These are phyloP conservation scores for Asclepias syriaca DNA, from an alignment of 257 asterid species.

Conservation along the genomic window DNA sequence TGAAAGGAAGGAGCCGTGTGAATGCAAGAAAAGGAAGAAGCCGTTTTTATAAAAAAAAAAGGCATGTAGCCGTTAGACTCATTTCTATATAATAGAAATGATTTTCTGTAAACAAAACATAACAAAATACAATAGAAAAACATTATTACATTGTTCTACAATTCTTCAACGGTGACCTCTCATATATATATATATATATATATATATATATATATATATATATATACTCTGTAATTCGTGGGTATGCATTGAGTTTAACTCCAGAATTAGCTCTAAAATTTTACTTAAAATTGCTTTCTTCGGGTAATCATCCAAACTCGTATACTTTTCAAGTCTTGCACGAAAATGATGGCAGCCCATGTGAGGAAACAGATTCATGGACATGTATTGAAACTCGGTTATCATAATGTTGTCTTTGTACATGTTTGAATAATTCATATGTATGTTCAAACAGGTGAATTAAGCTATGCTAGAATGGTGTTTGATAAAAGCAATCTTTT, in stretches of 20 bases:
- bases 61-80: too few relatives aligned
- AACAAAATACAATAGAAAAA: too few relatives aligned
- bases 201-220: neutral
- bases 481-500: conserved; percentile 33
- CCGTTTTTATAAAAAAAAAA: too few relatives aligned
- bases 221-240: conserved; percentile 20
- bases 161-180: conserved; percentile 18
- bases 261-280: conserved; percentile 23
- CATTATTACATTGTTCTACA: too few relatives aligned
- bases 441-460: conserved; percentile 29
- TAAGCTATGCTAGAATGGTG: conserved; percentile 24
- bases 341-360: conserved; percentile 11
- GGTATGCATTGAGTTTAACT: conserved; percentile 19
- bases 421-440: conserved; percentile 27
- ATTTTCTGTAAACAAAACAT: too few relatives aligned
- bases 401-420: conserved; percentile 23
- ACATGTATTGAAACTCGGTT: conserved; percentile 25
- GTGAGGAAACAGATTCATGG: conserved; percentile 29
- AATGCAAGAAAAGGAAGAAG: too few relatives aligned
- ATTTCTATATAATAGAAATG: too few relatives aligned
- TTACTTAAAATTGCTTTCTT: conserved; percentile 19
- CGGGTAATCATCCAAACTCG: conserved; percentile 15
- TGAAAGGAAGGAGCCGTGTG: too few relatives aligned
- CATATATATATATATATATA: neutral
- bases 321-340: conserved; percentile 24